Conservation (phyloP, 2,329 filamentous ascomycete genomes). For the Hymenoscyphus fructigenus region DNA sequence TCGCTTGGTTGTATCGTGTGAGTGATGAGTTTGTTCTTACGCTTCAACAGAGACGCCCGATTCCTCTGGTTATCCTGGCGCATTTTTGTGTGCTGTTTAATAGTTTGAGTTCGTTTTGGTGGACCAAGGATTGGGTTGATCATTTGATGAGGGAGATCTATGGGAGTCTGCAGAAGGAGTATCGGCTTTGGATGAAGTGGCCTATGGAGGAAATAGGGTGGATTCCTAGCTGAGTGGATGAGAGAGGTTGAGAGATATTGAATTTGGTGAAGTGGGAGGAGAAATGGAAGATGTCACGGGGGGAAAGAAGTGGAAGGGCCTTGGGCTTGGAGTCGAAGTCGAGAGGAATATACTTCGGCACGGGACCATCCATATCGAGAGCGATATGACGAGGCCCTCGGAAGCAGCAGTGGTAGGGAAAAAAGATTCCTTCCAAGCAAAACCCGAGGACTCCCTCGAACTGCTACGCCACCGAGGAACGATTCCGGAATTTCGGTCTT, state of each 20-base stretch:
- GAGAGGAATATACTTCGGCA: too few relatives aligned
- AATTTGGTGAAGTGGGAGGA: too few relatives aligned
- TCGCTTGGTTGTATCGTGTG: slow-evolving; percentile 20
- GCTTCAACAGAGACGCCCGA: slow-evolving; percentile 23
- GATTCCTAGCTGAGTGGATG: slow-evolving; percentile 11
- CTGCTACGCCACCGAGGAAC: too few relatives aligned
- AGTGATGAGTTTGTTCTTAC: slow-evolving; percentile 31
- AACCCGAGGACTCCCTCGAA: too few relatives aligned
- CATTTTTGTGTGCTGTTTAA: slow-evolving; percentile 39
- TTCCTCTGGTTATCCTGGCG: slow-evolving; percentile 30
- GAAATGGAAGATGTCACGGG: too few relatives aligned
- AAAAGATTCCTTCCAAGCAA: too few relatives aligned
- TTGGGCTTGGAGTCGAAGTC: too few relatives aligned
- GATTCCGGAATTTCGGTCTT: too few relatives aligned
- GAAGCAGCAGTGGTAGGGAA: too few relatives aligned
- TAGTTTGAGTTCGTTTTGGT: slow-evolving; percentile 38
- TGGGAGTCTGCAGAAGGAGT: slow-evolving; percentile 35
- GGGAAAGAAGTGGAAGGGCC: too few relatives aligned
- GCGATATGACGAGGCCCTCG: too few relatives aligned
- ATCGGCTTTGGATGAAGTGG: slow-evolving; percentile 38
- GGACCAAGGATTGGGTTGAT: slow-evolving; percentile 39
- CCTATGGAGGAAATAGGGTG: slow-evolving; percentile 29
- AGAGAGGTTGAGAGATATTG: not conserved
- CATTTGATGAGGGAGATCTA: slow-evolving; percentile 38
- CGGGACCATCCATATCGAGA: too few relatives aligned